Conservation (phyloP, 768 basidiomycete species). For the Suillus discolor region DNA sequence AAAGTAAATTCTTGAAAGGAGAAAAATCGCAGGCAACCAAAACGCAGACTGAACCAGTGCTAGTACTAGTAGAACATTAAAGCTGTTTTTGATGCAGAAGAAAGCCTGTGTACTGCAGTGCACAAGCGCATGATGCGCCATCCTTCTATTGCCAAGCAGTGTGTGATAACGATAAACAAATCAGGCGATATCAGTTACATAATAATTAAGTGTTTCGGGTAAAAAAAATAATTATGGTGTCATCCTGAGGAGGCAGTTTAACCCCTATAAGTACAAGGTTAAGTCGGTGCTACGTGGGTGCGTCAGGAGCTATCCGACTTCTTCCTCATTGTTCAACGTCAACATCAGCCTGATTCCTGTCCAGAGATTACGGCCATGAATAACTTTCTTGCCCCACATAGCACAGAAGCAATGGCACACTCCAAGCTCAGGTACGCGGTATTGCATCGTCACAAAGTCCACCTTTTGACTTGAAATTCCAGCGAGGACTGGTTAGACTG, state of each 20-base stretch:
- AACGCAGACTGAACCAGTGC: not conserved
- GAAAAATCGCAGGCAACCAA: not conserved
- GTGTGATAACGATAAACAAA: not conserved
- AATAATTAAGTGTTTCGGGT: not conserved
- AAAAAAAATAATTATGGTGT: conserved; percentile 1
- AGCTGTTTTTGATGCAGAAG: not conserved
- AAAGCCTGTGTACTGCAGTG: not conserved
- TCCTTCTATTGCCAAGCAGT: too few species aligned
- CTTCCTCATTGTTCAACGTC: conserved; percentile 1
- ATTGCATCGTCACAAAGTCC: conserved; percentile 8
- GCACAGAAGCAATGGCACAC: conserved; percentile 67
- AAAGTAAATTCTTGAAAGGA: not conserved
- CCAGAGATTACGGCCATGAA: conserved; percentile 43
- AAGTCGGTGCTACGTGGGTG: not conserved
- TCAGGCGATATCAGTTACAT: conserved; percentile 1
- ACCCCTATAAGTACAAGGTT: not conserved
- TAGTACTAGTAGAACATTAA: not conserved
- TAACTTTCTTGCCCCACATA: conserved; percentile 63
- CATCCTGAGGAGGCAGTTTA: not conserved
- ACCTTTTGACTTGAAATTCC: conserved; percentile 15
- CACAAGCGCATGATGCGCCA: not conserved
- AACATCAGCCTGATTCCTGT: not conserved
- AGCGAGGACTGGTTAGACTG: conserved; percentile 64
- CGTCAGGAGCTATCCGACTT: too few species aligned
- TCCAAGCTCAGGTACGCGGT: conserved; percentile 55